Conservation (phyloP, 225 moss, liverwort and hornwort species). For the Anthoceros angustus region DNA sequence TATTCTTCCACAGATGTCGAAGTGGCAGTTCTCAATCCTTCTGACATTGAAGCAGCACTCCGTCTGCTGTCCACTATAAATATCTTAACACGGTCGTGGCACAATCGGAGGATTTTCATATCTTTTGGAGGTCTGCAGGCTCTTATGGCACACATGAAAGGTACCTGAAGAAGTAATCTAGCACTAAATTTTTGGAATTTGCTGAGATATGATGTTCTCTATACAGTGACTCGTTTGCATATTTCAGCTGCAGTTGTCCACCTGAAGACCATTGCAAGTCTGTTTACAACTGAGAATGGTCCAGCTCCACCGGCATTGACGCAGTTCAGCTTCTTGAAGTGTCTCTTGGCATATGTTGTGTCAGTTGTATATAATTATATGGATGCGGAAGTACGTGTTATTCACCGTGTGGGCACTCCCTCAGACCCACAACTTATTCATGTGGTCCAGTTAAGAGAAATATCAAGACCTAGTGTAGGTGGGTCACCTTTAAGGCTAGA, state of each 20-base stretch:
- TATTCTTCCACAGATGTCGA: conserved; percentile 38
- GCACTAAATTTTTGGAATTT: background rate
- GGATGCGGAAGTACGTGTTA: conserved; percentile 23
- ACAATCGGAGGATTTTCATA: conserved; percentile 56
- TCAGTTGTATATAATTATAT: conserved; percentile 57
- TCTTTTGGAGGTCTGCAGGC: conserved; percentile 61
- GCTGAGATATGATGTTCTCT: background rate
- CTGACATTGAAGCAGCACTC: conserved; percentile 32
- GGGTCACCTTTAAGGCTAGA: background rate
- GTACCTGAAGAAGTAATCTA: conserved; percentile 13
- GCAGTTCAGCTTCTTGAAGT: conserved; percentile 40
- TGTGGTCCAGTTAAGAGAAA: background rate
- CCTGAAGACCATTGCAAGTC: conserved; percentile 54
- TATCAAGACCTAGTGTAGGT: background rate
- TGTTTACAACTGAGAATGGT: conserved; percentile 32
- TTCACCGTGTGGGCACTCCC: conserved; percentile 14
- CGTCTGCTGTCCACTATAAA: conserved; percentile 39
- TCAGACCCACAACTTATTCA: background rate
- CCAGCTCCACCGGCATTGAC: conserved; percentile 36
- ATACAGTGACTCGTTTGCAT: conserved; percentile 12
- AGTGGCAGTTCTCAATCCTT: conserved; percentile 29
- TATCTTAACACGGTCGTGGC: conserved; percentile 41
- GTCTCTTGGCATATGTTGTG: conserved; percentile 41
- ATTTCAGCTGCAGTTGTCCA: conserved; percentile 62
- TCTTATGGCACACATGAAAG: conserved; percentile 72